phyloP scores from a whole-genome alignment of 2,329 filamentous ascomycete species.

The Venturia aucupariae region DNA sequence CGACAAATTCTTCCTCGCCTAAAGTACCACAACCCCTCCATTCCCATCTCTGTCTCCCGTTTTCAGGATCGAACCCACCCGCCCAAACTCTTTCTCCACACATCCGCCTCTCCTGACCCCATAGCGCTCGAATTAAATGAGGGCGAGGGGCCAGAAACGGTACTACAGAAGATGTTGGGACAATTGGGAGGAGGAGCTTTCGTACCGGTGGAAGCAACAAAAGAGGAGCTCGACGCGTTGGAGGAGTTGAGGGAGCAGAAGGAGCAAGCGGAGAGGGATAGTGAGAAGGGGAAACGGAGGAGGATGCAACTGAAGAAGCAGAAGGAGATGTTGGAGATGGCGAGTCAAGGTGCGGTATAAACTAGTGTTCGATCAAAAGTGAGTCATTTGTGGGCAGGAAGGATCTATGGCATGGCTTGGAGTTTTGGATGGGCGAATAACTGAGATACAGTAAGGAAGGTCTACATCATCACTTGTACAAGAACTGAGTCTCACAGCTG shows the following conservation, averaged over 20 bases:
- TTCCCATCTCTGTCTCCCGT: conserved; percentile 75
- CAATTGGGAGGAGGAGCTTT: conserved; percentile 57
- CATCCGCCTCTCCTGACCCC: conserved; percentile 19
- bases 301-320: conserved; percentile 53
- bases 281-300: conserved; percentile 43
- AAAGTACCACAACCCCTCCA: conserved; percentile 85
- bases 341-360: conserved; percentile 30
- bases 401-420: neutral
- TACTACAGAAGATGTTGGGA: conserved; percentile 52
- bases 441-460: neutral
- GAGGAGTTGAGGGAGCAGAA: conserved; percentile 47
- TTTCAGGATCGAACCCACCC: conserved; percentile 46
- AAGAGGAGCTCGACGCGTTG: conserved; percentile 52
- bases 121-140: conserved; percentile 40
- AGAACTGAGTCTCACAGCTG: no score
- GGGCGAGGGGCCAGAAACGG: conserved; percentile 26
- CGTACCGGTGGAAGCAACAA: conserved; percentile 44
- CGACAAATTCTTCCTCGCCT: conserved; percentile 69
- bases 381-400: neutral
- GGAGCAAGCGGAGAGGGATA: conserved; percentile 45
- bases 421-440: neutral
- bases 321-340: conserved; percentile 48
- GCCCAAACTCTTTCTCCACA: conserved; percentile 56
- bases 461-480: neutral
- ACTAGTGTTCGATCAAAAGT: neutral